Percentiles rank a stretch among this genome's conserved stretches.
These are phyloP conservation scores for Trichoderma sp. DNA, from an alignment of 2,329 filamentous ascomycete species.

Conservation along the genomic window DNA sequence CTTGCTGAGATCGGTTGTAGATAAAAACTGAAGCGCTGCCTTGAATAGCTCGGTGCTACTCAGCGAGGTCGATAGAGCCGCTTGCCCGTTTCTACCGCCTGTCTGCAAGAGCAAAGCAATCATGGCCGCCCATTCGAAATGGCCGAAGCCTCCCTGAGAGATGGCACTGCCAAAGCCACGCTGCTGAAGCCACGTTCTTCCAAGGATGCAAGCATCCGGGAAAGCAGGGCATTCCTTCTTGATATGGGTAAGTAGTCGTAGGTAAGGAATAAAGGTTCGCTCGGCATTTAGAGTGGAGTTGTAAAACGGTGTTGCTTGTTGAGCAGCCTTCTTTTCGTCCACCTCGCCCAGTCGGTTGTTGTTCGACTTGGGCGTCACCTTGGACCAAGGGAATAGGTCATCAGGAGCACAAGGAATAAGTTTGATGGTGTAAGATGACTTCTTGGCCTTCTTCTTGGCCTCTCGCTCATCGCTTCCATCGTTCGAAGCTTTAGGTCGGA, in stretches of 20 bases:
- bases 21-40: conserved; percentile 83
- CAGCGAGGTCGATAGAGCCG: conserved; percentile 73
- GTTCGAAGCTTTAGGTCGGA: conserved; percentile 37
- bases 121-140: conserved; percentile 85
- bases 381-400: conserved; percentile 66
- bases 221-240: conserved; percentile 70
- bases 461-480: conserved; percentile 23
- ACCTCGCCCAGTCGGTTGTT: conserved; percentile 60
- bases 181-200: conserved; percentile 85
- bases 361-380: conserved; percentile 67
- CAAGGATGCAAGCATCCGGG: conserved; percentile 80
- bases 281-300: conserved; percentile 83
- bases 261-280: conserved; percentile 67
- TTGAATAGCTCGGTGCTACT: conserved; percentile 95
- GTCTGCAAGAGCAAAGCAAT: conserved; percentile 76
- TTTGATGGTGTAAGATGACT: conserved; percentile 59
- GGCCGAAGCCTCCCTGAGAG: conserved; percentile 81
- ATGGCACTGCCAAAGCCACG: conserved; percentile 72
- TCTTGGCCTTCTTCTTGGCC: conserved; percentile 29
- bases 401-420: conserved; percentile 74
- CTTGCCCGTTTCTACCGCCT: conserved; percentile 69
- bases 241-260: conserved; percentile 71
- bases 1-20: conserved; percentile 67
- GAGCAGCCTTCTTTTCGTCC: conserved; percentile 42
- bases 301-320: conserved; percentile 73